Evolutionary conservation across 306 rosid genomes (phyloP).

Genomic region (Gynostemma pentaphyllum): DNA sequence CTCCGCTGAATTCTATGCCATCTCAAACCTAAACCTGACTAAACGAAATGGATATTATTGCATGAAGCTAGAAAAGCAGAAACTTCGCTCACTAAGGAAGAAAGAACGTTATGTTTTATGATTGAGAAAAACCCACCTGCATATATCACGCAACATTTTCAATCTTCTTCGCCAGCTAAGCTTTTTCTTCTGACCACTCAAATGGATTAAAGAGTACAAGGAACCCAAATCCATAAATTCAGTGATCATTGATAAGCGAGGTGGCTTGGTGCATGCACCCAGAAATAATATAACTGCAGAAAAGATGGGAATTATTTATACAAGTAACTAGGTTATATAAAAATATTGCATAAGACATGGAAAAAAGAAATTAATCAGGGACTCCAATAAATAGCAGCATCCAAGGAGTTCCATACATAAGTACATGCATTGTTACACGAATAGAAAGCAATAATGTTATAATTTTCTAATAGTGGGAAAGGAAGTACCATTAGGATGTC

Average conservation of each 20-base stretch:
- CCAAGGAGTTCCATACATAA: background rate
- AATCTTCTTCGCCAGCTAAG: slow-evolving; percentile 83
- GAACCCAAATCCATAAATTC: slow-evolving; percentile 99
- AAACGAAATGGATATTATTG: background rate
- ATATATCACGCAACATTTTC: slow-evolving; percentile 86
- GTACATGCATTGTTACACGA: slow-evolving; percentile 5
- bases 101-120: slow-evolving; percentile 7
- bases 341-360: background rate
- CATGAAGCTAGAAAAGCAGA: background rate
- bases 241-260: slow-evolving; percentile 89
- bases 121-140: slow-evolving; percentile 49
- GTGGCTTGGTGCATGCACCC: slow-evolving; percentile 98
- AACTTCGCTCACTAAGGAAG: background rate
- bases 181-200: slow-evolving; percentile 85
- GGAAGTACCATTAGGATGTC: slow-evolving; percentile 91
- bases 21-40: background rate
- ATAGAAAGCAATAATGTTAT: slow-evolving; percentile 9
- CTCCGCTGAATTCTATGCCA: background rate
- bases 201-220: slow-evolving; percentile 80
- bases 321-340: slow-evolving; percentile 1
- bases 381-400: background rate
- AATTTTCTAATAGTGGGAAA: slow-evolving; percentile 3
- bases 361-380: background rate
- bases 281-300: slow-evolving; percentile 94
- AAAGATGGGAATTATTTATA: slow-evolving; percentile 14